Base-by-base conservation (phyloP, 805 yeast genomes). In the Yarrowia sp. region DNA sequence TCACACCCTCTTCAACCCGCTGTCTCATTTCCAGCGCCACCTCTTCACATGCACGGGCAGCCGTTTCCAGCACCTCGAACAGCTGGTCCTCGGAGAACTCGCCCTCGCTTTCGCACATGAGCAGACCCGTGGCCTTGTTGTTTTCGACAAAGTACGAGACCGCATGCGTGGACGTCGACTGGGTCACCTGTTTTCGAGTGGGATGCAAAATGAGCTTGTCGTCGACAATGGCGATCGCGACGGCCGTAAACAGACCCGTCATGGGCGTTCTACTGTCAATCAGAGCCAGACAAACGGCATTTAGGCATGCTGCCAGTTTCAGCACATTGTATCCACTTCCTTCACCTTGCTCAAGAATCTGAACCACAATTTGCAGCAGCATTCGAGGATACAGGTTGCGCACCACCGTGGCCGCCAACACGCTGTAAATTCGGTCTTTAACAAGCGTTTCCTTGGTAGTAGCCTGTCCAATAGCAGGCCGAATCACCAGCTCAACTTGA, bases 401-500 rank as follows among this genome's bases (percentile, higher is more conserved):
- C 22, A 87, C 79, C 1, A 95, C 82, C 9, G 87, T 82, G 8
- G 89, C 82, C 35, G 86, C 83, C 40, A 93, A 74, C 1, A 91
- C 84, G 5, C 86, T 78, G 59, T 88, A 82, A 16, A 95, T 73
- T 70, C 88, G 86, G 73, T 89, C 92, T 74, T 90, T 97, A 46
- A 95, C 73, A 2, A 87, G 79, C 70, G 88, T 87, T 74, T 95
- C 98, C 72, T 97, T 80, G 0, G 94, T 82, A 2, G 84, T 83
- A 8, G 96, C 84, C 1, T 89, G 83, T 0, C 98, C 98, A 14
- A 82, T 79, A 26, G 89, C 86, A 0, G 98, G 97, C 48, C 92
- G 82, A 2, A 93, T 87, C 22, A 86, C 84, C 8, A 95, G 84
- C 77, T 92, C 97, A 16, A 95, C 77, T 16, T 91, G 87, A 15